Evolutionary conservation across 1,139 yeast genomes (phyloP).

Genomic region (Hyphopichia khmerensis): DNA sequence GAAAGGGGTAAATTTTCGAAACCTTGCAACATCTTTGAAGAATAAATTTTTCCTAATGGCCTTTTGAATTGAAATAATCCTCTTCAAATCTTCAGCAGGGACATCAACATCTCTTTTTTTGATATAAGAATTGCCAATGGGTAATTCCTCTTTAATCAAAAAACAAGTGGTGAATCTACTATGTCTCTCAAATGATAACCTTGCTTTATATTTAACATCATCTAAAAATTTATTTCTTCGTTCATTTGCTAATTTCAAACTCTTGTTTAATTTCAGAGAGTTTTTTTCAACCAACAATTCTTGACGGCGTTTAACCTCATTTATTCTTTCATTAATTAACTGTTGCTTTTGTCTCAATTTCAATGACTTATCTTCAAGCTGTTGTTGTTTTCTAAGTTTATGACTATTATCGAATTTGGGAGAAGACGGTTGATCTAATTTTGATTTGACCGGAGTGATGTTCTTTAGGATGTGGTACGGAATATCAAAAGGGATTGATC

Average conservation of each 20-base stretch:
- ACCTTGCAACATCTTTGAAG: background rate
- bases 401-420: constrained; percentile 1
- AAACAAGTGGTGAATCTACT: background rate
- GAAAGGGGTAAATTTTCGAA: background rate
- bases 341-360: constrained; percentile 14
- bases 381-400: constrained; percentile 4
- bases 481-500: constrained; percentile 10
- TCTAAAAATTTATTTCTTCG: constrained; percentile 17
- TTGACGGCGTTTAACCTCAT: constrained; percentile 11
- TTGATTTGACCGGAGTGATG: constrained; percentile 16
- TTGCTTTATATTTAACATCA: constrained; percentile 14
- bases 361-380: constrained; percentile 8
- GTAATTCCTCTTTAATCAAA: background rate
- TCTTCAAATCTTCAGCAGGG: background rate
- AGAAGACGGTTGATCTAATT: background rate
- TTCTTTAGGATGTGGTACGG: constrained; percentile 18
- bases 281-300: constrained; percentile 7
- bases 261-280: constrained; percentile 9
- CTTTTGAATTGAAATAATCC: background rate
- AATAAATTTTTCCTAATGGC: background rate
- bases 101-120: background rate
- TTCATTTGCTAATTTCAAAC: constrained; percentile 15
- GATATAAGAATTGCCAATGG: background rate
- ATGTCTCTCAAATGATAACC: constrained; percentile 4
- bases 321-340: constrained; percentile 12